Evolutionary conservation across 2,329 filamentous ascomycete species (phyloP), one percentile per base, ranked within the genome.

Genomic region (Phialophora chinensis): DNA sequence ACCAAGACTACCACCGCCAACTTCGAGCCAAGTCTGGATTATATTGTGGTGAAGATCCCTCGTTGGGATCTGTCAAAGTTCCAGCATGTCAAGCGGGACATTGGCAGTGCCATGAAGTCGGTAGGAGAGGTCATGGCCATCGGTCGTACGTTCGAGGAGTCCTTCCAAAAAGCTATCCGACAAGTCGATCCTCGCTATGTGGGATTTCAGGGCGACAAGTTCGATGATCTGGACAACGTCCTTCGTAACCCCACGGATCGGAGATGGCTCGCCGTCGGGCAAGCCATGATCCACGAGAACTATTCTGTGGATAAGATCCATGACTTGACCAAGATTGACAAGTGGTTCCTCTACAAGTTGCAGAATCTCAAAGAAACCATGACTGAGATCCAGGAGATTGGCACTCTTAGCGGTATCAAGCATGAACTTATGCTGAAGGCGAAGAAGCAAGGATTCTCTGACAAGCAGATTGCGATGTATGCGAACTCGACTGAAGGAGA

Each of bases 51-150:
- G 73, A 99, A 99, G 85, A 98, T 99, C 74, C 95, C 95, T 74
- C 89, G 95, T 76, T 99, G 95, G 95, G 95, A 99, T 85, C 81
- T 99, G 77, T 89, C 91, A 84, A 99, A 99, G 84, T 99, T 99
- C 86, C 94, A 98, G 82, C 94, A 98, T 75, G 95, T 99, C 71
- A 96, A 97, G 85, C 91, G 95, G 68, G 91, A 96, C 76, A 98
- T 99, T 77, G 95, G 95, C 73, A 96, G 92, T 77, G 91, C 94
- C 69, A 99, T 99, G 95, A 99, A 98, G 84, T 97, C 93, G 27
- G 93, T 99, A 65, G 95, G 95, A 77, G 95, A 99, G 81, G 95
- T 99, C 67, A 99, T 99, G 95, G 95, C 95, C 71, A 98, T 99
- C 75, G 95, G 95, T 72, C 90, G 95, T 79, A 98, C 95, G 33